These are phyloP conservation scores for Phytopythium kandeliae DNA, from an alignment of 352 stramenopile genomes.

Conservation along the genomic window DNA sequence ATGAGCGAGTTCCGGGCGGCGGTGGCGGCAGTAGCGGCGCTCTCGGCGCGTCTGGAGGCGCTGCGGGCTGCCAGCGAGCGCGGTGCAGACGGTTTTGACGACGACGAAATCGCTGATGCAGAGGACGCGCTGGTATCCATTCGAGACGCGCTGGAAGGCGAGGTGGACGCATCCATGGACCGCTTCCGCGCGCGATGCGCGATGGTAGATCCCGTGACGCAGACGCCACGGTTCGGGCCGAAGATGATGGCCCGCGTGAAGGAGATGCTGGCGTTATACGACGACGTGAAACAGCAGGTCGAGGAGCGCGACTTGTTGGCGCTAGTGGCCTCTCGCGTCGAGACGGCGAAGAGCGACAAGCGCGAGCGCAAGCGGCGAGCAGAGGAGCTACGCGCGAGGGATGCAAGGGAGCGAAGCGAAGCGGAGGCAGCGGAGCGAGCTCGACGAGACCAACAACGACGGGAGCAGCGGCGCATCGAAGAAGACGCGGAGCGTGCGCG, in stretches of 20 bases:
- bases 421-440: constrained; percentile 15
- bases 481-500: constrained; percentile 15
- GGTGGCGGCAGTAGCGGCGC: constrained; percentile 25
- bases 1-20: constrained; percentile 62
- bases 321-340: constrained; percentile 12
- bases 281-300: constrained; percentile 29
- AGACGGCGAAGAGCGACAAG: constrained; percentile 8
- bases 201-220: constrained; percentile 69
- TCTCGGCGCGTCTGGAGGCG: constrained; percentile 28
- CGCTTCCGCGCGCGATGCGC: constrained; percentile 43
- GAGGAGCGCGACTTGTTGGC: constrained; percentile 19
- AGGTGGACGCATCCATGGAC: constrained; percentile 30
- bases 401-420: constrained; percentile 12
- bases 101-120: constrained; percentile 9
- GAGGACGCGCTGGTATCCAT: constrained; percentile 6
- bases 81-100: background rate
- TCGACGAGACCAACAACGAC: constrained; percentile 8
- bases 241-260: constrained; percentile 70
- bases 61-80: constrained; percentile 13
- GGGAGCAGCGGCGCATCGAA: constrained; percentile 16
- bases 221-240: constrained; percentile 62
- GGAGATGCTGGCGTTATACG: constrained; percentile 44
- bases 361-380: constrained; percentile 6
- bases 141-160: constrained; percentile 21
- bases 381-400: constrained; percentile 11